Percentiles rank a stretch among this genome's conserved stretches.
phyloP scores from a whole-genome alignment of 202 grass and related monocot species.

The Schoenoplectus triqueter region DNA sequence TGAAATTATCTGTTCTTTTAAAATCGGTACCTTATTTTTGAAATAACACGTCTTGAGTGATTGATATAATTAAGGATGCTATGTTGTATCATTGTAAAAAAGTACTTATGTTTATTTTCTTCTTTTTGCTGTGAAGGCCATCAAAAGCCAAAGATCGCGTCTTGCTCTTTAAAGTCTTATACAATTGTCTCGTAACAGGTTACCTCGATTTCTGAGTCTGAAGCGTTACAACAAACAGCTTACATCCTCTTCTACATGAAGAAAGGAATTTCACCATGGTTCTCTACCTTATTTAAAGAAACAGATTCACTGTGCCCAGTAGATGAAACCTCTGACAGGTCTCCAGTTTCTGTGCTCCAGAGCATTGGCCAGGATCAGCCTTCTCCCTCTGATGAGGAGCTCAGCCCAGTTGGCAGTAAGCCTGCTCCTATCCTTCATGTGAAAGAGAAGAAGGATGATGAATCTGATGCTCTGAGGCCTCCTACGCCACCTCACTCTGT shows the following conservation, averaged over 20 bases:
- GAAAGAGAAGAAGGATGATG: slow-evolving; percentile 31
- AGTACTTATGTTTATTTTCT: neutral
- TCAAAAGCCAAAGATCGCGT: neutral
- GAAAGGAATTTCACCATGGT: slow-evolving; percentile 71
- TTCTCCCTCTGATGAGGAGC: slow-evolving; percentile 45
- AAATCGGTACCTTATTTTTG: no score
- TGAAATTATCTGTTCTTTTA: no score
- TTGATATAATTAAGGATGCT: slow-evolving; percentile 5
- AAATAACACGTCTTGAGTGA: neutral
- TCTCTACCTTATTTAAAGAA: slow-evolving; percentile 61
- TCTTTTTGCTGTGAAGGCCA: neutral
- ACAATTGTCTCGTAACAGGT: slow-evolving; percentile 52
- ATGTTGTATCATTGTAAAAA: neutral
- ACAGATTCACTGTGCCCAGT: slow-evolving; percentile 34
- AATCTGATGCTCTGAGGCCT: slow-evolving; percentile 39
- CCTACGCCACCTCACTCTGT: slow-evolving; percentile 43
- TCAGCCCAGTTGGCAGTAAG: slow-evolving; percentile 29
- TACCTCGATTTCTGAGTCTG: slow-evolving; percentile 46
- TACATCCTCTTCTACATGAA: slow-evolving; percentile 93
- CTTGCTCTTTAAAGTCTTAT: neutral
- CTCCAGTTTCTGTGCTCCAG: slow-evolving; percentile 72
- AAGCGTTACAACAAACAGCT: slow-evolving; percentile 63
- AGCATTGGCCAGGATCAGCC: slow-evolving; percentile 48
- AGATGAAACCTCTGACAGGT: slow-evolving; percentile 43
- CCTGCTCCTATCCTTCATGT: slow-evolving; percentile 15